A percentile compares a stretch with the other conserved stretches of the same genome.
Conservation (phyloP, 2,329 filamentous ascomycete species). For the Cercospora janseana region DNA sequence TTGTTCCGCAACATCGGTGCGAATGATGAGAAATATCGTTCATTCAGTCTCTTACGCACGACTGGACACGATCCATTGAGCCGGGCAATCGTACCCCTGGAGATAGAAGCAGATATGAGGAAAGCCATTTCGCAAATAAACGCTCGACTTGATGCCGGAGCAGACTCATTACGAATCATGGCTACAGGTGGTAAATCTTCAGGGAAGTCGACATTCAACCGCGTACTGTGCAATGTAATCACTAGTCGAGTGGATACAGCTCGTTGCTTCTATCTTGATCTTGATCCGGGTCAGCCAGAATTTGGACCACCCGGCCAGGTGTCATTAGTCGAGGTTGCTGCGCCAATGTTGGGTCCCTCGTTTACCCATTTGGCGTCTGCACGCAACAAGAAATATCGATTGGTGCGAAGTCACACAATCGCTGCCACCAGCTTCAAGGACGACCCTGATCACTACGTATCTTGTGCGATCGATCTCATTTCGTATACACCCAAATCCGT, state of each 20-base stretch:
- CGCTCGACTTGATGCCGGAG: constrained; percentile 30
- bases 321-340: constrained; percentile 61
- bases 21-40: constrained; percentile 25
- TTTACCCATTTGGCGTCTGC: constrained; percentile 59
- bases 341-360: constrained; percentile 63
- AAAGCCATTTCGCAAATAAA: constrained; percentile 46
- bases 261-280: constrained; percentile 60
- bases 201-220: constrained; percentile 73
- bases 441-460: constrained; percentile 65
- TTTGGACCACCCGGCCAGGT: constrained; percentile 68
- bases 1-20: constrained; percentile 68
- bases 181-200: constrained; percentile 69
- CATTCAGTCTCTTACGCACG: constrained; percentile 38
- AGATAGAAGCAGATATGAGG: constrained; percentile 31
- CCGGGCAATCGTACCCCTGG: constrained; percentile 31
- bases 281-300: constrained; percentile 76
- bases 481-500: constrained; percentile 51
- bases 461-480: constrained; percentile 63
- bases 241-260: constrained; percentile 48
- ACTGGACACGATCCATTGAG: constrained; percentile 27
- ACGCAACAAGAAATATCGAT: constrained; percentile 31
- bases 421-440: constrained; percentile 64
- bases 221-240: constrained; percentile 64
- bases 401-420: constrained; percentile 64
- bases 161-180: constrained; percentile 47